phyloP scores from a whole-genome alignment of 2,329 filamentous ascomycete genomes.

The Neofusicoccum ribis region DNA sequence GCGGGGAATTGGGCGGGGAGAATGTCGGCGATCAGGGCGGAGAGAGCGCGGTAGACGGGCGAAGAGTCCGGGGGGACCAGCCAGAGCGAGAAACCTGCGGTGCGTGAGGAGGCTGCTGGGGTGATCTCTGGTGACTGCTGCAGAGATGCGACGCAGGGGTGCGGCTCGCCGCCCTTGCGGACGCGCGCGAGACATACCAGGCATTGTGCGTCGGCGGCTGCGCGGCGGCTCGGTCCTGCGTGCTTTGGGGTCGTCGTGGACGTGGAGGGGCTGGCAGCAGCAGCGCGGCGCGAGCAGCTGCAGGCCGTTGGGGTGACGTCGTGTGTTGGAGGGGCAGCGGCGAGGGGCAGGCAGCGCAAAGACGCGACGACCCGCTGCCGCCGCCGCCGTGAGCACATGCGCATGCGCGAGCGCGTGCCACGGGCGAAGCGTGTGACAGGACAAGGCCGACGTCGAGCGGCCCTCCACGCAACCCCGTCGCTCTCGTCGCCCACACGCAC shows the following conservation, averaged over 20 bases:
- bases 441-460: neutral
- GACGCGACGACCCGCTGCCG: too few species aligned
- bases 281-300: too few species aligned
- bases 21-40: conserved; percentile 35
- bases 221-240: neutral
- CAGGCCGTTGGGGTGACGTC: neutral
- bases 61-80: conserved; percentile 40
- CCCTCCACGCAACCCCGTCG: neutral
- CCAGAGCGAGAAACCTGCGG: conserved; percentile 44
- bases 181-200: neutral
- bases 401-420: conserved; percentile 7
- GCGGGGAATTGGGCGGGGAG: conserved; percentile 34
- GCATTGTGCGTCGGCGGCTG: neutral
- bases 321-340: neutral
- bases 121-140: conserved; percentile 8
- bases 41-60: conserved; percentile 32
- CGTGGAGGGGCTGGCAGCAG: too few species aligned
- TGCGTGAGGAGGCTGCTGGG: neutral
- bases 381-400: neutral
- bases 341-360: neutral
- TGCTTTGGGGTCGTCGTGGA: neutral
- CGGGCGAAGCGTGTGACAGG: conserved; percentile 9
- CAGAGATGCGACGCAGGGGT: neutral
- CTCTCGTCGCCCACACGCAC: neutral
- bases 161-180: neutral